Base-by-base conservation (phyloP, 208 protist species). In the Crithidia bombi region DNA sequence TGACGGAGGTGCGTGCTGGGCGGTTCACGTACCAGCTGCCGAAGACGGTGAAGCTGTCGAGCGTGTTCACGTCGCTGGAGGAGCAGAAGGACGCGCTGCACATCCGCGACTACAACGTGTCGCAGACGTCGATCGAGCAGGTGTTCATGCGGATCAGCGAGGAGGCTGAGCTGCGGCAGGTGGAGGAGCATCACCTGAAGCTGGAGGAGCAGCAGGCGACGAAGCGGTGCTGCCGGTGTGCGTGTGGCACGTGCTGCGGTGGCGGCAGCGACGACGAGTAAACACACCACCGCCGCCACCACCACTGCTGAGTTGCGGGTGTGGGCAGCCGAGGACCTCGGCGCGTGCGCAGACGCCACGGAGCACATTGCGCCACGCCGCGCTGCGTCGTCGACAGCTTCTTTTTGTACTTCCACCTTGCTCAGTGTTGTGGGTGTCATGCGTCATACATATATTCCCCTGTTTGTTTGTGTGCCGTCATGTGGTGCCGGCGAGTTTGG, bases 71-170 rank as follows among this genome's bases (percentile, higher is more conserved):
- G 25, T 23, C 65, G 44, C 52, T 92, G 44, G 81, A 92, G 65
- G 56, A 79, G 17, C 44, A 87, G 52, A 65, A 72, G 59, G 63
- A 63, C 11, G 23, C 41, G 12, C 59, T 89, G 36, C 50, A 55
- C 38, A 86, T 97, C 36, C 66, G 58, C 3, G 91, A 96, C 75
- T 97, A 96, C 78, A n/a, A n/a, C n/a, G n/a, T n/a, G n/a, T n/a
- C n/a, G n/a, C n/a, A n/a, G n/a, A n/a, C n/a, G n/a, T n/a, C n/a
- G n/a, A n/a, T n/a, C n/a, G n/a, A n/a, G n/a, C n/a, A n/a, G n/a
- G n/a, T n/a, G n/a, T n/a, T n/a, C 75, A 54, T 97, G 36, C 78
- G 83, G 56, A 91, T 94, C 68, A 92, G 78, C 57, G 79, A 81
- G 65, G 77, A 78, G 69, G 80, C 79, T 14, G 80, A 84, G 41